Base-by-base conservation (phyloP, 2,329 filamentous ascomycete species). In the Aspergillus sp. region DNA sequence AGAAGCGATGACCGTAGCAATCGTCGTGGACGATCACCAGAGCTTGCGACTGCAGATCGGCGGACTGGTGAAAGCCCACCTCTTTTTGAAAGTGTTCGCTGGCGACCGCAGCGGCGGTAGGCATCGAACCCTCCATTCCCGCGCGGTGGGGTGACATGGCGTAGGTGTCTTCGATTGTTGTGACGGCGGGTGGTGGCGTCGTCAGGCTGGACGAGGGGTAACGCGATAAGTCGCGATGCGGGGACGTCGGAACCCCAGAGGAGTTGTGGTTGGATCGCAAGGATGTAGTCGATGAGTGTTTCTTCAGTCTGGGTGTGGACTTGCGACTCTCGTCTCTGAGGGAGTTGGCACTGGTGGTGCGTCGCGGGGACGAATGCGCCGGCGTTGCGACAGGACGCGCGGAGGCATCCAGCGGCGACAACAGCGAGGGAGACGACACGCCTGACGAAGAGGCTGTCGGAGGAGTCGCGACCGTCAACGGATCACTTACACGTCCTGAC, bases 1-100 rank as follows among this genome's bases (percentile, higher is more conserved):
- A 90, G 71, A 86, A 99, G 19, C 91, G 86, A 73, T 99, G 94
- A 20, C 93, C 92, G 68, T 97, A 99, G 72, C 93, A 96, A 49
- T 88, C 86, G 74, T 99, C 94, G 64, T 97, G 91, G 2, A 99
- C 76, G 26, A 99, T 81, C 44, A 97, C 91, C 4, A 95, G 74
- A 0, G 90, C 90, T 54, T 91, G 77, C 3, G 80, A 71, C 11
- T 65, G 57, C 6, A 71, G 55, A 50, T 72, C 65, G 13, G 62
- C 63, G 11, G 68, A 69, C 52, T 86, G 81, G 62, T 90, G 86
- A 6, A 79, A 71, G 14, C 82, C 77, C 30, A 95, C 71, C 67
- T 95, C 90, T 55, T 80, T 82, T 55, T 78, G 76, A 65, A 95
- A 89, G 68, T 88, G 84, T 8, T 83, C 79, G 45, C 78, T 81